Percentiles rank a stretch among this genome's conserved stretches.
Conservation (phyloP, 2,329 filamentous ascomycete species). For the Orbilia brochopaga region DNA sequence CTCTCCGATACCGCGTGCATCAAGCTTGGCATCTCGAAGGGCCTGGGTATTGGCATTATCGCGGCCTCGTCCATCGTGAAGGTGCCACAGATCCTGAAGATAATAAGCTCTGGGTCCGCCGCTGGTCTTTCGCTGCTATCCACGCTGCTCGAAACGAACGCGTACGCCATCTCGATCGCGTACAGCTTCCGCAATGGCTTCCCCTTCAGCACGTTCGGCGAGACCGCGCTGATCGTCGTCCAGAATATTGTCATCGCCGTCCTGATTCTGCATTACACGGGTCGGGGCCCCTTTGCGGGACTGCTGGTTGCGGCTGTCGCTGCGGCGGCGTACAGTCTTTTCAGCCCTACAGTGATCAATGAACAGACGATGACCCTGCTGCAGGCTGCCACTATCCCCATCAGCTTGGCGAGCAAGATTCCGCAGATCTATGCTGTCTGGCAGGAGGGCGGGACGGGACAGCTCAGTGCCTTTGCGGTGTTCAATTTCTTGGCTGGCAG, state of each 20-base stretch:
- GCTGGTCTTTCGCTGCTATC: slow-evolving; percentile 85
- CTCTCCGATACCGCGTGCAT: slow-evolving; percentile 77
- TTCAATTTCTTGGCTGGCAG: slow-evolving; percentile 97
- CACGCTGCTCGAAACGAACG: slow-evolving; percentile 87
- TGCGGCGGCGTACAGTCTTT: slow-evolving; percentile 71
- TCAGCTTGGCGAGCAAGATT: slow-evolving; percentile 88
- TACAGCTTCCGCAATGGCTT: slow-evolving; percentile 92
- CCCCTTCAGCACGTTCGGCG: slow-evolving; percentile 95
- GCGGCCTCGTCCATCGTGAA: slow-evolving; percentile 90
- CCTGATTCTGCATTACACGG: slow-evolving; percentile 82
- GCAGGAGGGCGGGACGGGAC: slow-evolving; percentile 84
- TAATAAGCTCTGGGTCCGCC: slow-evolving; percentile 78
- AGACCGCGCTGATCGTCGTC: slow-evolving; percentile 86
- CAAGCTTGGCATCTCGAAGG: slow-evolving; percentile 90
- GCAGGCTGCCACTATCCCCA: slow-evolving; percentile 57
- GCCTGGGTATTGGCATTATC: slow-evolving; percentile 90
- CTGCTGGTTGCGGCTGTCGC: slow-evolving; percentile 79
- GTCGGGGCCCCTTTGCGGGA: slow-evolving; percentile 71
- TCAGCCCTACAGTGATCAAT: slow-evolving; percentile 70
- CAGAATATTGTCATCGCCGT: slow-evolving; percentile 91
- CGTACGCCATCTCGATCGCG: slow-evolving; percentile 85
- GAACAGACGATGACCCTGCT: slow-evolving; percentile 67
- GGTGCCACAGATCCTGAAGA: slow-evolving; percentile 94
- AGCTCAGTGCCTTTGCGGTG: slow-evolving; percentile 94
- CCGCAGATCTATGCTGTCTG: slow-evolving; percentile 91